A percentile compares a stretch with the other conserved stretches of the same genome.
These are phyloP conservation scores for Pyrus pyrifolia DNA, from an alignment of 306 rosid genomes.

Conservation along the genomic window DNA sequence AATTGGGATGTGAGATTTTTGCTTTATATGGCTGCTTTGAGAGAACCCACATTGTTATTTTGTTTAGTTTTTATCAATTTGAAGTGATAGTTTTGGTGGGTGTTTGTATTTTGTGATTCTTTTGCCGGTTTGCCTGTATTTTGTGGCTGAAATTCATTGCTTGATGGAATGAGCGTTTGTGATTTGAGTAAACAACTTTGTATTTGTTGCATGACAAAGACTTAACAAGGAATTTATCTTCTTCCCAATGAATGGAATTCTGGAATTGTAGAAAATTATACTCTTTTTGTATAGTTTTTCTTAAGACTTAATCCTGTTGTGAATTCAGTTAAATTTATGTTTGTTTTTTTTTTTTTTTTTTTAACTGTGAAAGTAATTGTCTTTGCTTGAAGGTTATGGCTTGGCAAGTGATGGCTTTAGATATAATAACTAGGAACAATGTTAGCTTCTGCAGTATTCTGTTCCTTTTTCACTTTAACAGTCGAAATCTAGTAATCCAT, in stretches of 20 bases:
- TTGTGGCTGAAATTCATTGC: not conserved
- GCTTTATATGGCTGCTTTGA: not conserved
- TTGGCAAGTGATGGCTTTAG: not conserved
- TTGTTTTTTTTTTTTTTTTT: not conserved
- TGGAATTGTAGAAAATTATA: too few species aligned
- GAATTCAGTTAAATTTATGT: not conserved
- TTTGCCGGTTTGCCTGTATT: not conserved
- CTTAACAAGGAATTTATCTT: too few species aligned
- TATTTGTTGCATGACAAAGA: not conserved
- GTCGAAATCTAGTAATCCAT: not conserved
- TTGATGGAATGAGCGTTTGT: not conserved
- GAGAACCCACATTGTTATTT: not conserved
- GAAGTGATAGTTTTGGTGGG: not conserved
- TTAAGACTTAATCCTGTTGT: not conserved
- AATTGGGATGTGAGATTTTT: not conserved
- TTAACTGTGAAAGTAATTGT: not conserved
- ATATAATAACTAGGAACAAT: not conserved
- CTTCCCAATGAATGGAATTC: too few species aligned
- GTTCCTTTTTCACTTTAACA: not conserved
- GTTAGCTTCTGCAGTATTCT: not conserved
- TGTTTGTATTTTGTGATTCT: not conserved
- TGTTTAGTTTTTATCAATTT: not conserved
- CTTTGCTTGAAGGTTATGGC: not conserved
- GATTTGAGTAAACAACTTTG: not conserved
- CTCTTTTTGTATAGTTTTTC: not conserved